These are phyloP conservation scores for Eragrostis nindensis DNA, from an alignment of 176 grass and related monocot species.

Conservation along the genomic window DNA sequence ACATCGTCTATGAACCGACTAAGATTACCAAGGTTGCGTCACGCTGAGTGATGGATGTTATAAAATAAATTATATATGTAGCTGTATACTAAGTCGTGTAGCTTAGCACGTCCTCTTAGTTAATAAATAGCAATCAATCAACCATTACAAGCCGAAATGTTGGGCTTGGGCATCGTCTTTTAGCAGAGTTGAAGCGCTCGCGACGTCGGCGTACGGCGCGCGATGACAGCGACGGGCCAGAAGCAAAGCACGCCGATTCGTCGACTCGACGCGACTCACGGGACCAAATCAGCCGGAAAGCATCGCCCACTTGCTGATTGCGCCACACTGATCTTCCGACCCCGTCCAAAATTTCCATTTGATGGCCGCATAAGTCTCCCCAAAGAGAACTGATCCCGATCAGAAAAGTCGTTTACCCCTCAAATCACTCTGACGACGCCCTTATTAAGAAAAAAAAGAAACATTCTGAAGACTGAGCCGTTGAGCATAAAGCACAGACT, in stretches of 20 bases:
- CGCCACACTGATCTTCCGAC: background rate
- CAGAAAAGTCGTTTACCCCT: constrained; percentile 16
- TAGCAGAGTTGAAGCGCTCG: constrained; percentile 1
- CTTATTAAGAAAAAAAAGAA: no score
- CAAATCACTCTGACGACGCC: background rate
- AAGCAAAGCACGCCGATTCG: constrained; percentile 31
- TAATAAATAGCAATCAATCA: background rate
- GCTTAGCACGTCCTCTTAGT: background rate
- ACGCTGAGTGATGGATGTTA: background rate
- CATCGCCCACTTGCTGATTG: background rate
- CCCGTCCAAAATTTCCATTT: constrained; percentile 27
- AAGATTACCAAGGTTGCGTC: background rate
- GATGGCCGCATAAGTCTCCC: background rate
- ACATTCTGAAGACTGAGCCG: constrained; percentile 16
- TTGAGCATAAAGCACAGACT: background rate
- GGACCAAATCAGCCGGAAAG: constrained; percentile 38
- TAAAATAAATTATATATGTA: background rate
- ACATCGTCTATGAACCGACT: background rate
- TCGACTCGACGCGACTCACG: background rate
- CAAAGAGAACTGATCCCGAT: background rate
- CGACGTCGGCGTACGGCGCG: background rate
- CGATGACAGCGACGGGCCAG: background rate
- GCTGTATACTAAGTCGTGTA: background rate
- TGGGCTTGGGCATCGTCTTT: background rate
- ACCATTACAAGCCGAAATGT: background rate